Base-by-base conservation (phyloP, 202 grass and related monocot species). In the Carex sylvatica region DNA sequence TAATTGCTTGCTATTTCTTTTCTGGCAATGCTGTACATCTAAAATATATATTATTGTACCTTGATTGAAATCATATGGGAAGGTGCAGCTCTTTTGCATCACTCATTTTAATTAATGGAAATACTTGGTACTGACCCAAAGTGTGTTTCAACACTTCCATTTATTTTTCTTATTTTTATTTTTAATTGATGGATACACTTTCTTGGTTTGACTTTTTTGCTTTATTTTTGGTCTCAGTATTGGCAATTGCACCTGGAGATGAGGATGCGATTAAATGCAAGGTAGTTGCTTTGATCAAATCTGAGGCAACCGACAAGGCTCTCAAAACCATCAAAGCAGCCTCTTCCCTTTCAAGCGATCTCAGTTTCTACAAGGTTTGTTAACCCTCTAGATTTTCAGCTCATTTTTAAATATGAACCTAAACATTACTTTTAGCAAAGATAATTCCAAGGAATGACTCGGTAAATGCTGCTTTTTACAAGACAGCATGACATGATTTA, bases 181-280 rank as follows among this genome's bases (percentile, higher is more conserved):
- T 52, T 13, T 73, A 52, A 24, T 26, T 62, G 11, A 62, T 26
- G 19, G 2, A 61, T 22, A n/a, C 23, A 61, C 71, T 56, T 56
- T 28, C 18, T 55, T 33, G 23, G 49, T 58, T 58, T 15, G 51
- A 30, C 19, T 56, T 23, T 62, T 22, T 63, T 40, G 42, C 42
- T 33, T 52, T 2, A 22, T 4, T 0, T 80, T 38, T 54, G 77
- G 55, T 71, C 58, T 42, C 88, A 98, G 96, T 98, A 67, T 89
- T 98, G 19, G 85, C 86, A 56, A 77, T 86, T 18, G 85, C 86
- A 9, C 89, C 96, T 22, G 91, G 87, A 13, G 96, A 95, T 49
- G 96, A 98, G 85, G 96, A 98, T 62, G 96, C 91, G 10, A 83
- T 98, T 78, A 91, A 87, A 35, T 98, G 96, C 87, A 98, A 95